Base-by-base conservation (phyloP, 2,329 filamentous ascomycete species). In the Coniochaeta sp. region DNA sequence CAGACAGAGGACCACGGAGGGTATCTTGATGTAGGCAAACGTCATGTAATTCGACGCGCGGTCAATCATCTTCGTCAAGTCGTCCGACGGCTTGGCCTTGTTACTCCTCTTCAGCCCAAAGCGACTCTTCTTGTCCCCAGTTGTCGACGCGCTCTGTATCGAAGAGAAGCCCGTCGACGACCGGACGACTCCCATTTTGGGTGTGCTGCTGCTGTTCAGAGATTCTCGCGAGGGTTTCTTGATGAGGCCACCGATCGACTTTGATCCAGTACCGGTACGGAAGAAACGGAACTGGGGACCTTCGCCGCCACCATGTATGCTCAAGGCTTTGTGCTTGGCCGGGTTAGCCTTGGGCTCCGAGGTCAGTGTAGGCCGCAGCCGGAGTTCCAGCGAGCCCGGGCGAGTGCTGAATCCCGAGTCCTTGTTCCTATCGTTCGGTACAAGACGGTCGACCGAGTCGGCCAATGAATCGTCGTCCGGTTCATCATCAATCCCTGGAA, bases 11-110 rank as follows among this genome's bases (percentile, higher is more conserved):
- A 98, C 92, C 66, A 99, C 93, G 60, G 91, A 95, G 2, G 93
- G 91, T 69, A 99, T 91, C 74, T 92, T 95, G 73, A 99, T 92
- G 73, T 96, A 93, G 2, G 93, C 89, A 63, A 99, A 88, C 0
- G 95, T 97, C 92, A 97, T 97, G 77, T 96, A 99, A 72, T 93
- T 96, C 61, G 91, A 96, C 3, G 95, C 95, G 32, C 95, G 89
- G 59, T 86, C 87, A 75, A 99, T 93, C 95, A 99, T 99, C 77
- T 96, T 91, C 12, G 91, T 95, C 47, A 99, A 79, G 70, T 99
- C 96, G 70, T 99, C 95, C 1, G 89, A 89, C 5, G 85, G 83
- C 59, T 88, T 84, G 57, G 85, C 83, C 61, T 83, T 72, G 60
- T 71, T 65, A 57, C 81, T 70, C 71, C 81, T 74, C 65, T 81